Evolutionary conservation across 148 eudicot species (phyloP).

Genomic region (Vaccinium darrowii): DNA sequence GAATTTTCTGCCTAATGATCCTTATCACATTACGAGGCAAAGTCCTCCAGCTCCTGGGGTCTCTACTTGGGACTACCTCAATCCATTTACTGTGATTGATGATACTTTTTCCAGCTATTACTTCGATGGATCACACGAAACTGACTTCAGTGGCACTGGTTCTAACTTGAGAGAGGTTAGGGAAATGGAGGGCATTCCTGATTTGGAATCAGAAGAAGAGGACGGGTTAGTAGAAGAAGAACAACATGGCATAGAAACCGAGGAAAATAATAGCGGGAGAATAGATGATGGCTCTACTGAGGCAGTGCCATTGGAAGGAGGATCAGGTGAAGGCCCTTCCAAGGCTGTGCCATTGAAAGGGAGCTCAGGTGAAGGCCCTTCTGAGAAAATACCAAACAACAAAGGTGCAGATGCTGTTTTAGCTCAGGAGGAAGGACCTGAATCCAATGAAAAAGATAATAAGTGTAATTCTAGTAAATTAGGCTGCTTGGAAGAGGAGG

Average conservation of each 20-base stretch:
- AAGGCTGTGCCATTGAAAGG: conserved; percentile 1
- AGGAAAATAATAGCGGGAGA: not conserved
- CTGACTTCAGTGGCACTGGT: not conserved
- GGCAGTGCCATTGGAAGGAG: not conserved
- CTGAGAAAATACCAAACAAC: not conserved
- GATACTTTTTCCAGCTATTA: not conserved
- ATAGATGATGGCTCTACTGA: not conserved
- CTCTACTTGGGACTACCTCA: conserved; percentile 10
- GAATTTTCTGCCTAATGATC: not conserved
- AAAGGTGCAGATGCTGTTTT: not conserved
- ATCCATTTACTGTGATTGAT: conserved; percentile 5
- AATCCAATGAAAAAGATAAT: not conserved
- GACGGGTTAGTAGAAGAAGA: not conserved
- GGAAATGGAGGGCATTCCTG: conserved; percentile 18
- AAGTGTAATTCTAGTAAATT: not conserved
- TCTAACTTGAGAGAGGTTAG: conserved; percentile 12
- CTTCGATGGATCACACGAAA: not conserved
- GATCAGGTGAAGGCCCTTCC: not conserved
- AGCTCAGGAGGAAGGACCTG: not conserved
- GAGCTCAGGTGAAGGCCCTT: conserved; percentile 3
- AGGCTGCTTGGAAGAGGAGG: conserved; percentile 9
- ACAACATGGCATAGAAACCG: not conserved
- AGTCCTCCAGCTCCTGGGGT: conserved; percentile 14
- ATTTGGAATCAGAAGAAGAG: conserved; percentile 15
- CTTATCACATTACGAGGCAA: not conserved